Evolutionary conservation across 1,139 yeast species (phyloP), one percentile per base, ranked within the genome.

Genomic region (Sugiyamaella castrensis): DNA sequence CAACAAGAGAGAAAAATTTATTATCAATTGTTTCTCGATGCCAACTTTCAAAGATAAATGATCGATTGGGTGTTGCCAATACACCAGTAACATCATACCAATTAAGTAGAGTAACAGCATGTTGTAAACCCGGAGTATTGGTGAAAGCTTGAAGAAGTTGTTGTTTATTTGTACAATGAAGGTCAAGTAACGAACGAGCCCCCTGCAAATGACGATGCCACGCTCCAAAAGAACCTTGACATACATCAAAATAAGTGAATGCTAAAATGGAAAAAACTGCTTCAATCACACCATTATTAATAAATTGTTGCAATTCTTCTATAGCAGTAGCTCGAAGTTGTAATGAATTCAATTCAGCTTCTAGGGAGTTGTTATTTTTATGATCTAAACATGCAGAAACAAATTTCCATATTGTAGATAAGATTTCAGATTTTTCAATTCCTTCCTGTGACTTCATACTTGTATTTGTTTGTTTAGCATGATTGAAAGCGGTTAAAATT

Each of bases 61-160:
- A 38, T 13, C 56, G 52, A 33, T 46, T 31, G 12, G 40, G 47
- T 9, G 46, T 36, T 1, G 55, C 60, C 29, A 56, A 24, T 3
- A 53, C 58, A 1, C 60, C 60, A 13, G 51, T 57, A 6, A 57
- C 57, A 35, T 57, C 61, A 43, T 57, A 57, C 59, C 60, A 57
- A 24, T 51, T 48, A 13, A 57, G 44, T 26, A 57, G 47, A 10
- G 61, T 54, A 7, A 57, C 47, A 2, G 61, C 60, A 19, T 56
- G 54, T n/a, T 49, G 50, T 2, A 57, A 48, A 2, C 61, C 61
- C 1, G 61, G 61, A 7, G 52, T 50, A n/a, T 41, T 39, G 19
- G 42, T 33, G 16, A 46, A 47, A 8, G 53, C 48, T 6, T 27
- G 43, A 33, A 40, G 19, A 26, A 57, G 51, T 30, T 48, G 42